A percentile compares a stretch with the other conserved stretches of the same genome.
phyloP scores from a whole-genome alignment of 768 basidiomycete genomes.

The Porphyrellus cyaneotinctus region DNA sequence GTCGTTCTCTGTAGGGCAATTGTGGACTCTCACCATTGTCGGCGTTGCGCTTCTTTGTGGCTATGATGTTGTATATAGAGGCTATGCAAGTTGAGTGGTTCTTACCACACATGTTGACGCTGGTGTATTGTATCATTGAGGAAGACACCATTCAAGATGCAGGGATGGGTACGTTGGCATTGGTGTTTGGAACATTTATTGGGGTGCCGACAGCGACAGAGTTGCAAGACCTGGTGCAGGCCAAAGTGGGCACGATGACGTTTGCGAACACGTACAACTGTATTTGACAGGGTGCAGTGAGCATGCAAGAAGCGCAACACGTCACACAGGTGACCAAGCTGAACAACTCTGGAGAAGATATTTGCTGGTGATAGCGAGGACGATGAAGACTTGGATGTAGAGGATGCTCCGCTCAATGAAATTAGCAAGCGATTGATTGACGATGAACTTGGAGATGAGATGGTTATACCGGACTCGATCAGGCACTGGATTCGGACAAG shows the following conservation, averaged over 20 bases:
- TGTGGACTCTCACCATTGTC: conserved; percentile 83
- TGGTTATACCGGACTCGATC: background rate
- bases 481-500: background rate
- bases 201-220: conserved; percentile 72
- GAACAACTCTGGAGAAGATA: background rate
- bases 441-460: background rate
- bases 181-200: background rate
- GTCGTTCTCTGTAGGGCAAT: conserved; percentile 47
- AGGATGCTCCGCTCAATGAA: background rate
- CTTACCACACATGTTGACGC: conserved; percentile 80
- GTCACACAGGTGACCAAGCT: conserved; percentile 49
- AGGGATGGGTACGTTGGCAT: conserved; percentile 60
- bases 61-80: conserved; percentile 76
- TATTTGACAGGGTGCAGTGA: conserved; percentile 67
- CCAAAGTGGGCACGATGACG: conserved; percentile 81
- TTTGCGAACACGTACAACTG: conserved; percentile 78
- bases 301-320: conserved; percentile 68
- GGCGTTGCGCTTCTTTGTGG: conserved; percentile 89
- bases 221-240: conserved; percentile 81
- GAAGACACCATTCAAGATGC: conserved; percentile 79
- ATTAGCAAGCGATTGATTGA: too few species aligned
- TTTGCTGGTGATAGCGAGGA: too few species aligned
- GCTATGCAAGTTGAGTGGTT: conserved; percentile 55
- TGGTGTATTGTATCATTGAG: conserved; percentile 81
- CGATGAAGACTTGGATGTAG: background rate